These are phyloP conservation scores for Penstemon eatonii DNA, from an alignment of 257 asterid species.

Conservation along the genomic window DNA sequence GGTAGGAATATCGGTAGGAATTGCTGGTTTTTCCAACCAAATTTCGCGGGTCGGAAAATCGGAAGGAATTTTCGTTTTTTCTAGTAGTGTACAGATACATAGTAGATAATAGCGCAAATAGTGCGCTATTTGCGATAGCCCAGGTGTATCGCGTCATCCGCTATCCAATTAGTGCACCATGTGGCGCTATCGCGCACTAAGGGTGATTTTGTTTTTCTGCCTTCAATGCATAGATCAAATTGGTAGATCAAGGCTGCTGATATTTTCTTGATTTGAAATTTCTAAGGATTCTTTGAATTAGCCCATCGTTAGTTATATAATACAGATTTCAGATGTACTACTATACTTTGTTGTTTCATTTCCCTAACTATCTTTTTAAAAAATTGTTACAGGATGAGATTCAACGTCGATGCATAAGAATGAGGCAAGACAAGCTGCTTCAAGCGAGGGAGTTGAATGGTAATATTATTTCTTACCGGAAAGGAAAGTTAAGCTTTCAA, in stretches of 20 bases:
- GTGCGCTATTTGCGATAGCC: too few species aligned
- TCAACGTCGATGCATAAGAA: constrained; percentile 26
- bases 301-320: background rate
- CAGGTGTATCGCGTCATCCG: too few species aligned
- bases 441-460: constrained; percentile 74
- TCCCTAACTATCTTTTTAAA: background rate
- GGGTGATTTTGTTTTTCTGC: too few species aligned
- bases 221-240: too few species aligned
- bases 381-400: constrained; percentile 39
- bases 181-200: too few species aligned
- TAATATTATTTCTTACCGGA: constrained; percentile 45
- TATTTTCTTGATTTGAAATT: constrained; percentile 3
- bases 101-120: too few species aligned
- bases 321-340: constrained; percentile 6
- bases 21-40: too few species aligned
- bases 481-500: constrained; percentile 61
- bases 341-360: constrained; percentile 15
- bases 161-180: too few species aligned
- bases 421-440: constrained; percentile 52
- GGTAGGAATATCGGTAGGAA: too few species aligned
- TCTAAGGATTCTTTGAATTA: background rate
- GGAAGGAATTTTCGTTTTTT: too few species aligned
- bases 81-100: too few species aligned
- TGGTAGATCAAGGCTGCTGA: background rate
- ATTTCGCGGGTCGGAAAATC: too few species aligned